Conservation (phyloP, 768 basidiomycete species). For the Mycena venus region DNA sequence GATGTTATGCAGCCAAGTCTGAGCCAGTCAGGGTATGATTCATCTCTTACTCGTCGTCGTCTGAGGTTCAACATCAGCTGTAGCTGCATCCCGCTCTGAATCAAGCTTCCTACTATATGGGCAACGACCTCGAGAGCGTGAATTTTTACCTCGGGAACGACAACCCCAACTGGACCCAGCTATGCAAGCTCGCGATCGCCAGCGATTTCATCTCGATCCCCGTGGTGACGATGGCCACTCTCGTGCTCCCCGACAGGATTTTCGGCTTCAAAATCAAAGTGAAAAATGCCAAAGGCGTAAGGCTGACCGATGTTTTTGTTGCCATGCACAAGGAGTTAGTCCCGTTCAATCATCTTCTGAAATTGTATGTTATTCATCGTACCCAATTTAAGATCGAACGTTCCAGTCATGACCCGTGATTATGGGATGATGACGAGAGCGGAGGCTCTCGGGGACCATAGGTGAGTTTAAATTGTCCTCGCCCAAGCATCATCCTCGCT, state of each 20-base stretch:
- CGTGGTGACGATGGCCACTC: background rate
- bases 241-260: too few species aligned
- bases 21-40: conserved; percentile 1
- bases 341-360: too few species aligned
- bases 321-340: background rate
- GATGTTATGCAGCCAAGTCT: too few species aligned
- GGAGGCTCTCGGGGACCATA: background rate
- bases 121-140: background rate
- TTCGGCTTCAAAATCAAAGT: background rate
- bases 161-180: background rate
- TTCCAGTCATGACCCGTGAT: background rate
- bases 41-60: background rate
- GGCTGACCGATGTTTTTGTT: background rate
- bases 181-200: background rate
- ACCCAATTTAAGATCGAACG: background rate
- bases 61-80: background rate
- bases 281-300: conserved; percentile 2
- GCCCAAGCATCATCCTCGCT: too few species aligned
- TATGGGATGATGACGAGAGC: too few species aligned
- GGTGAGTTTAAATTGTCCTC: background rate
- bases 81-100: conserved; percentile 11
- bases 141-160: background rate
- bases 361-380: background rate
- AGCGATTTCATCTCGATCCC: conserved; percentile 13
- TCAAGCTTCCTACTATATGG: background rate